Base-by-base conservation (phyloP, 208 protist species). In the Herpetomonas tarakana region DNA sequence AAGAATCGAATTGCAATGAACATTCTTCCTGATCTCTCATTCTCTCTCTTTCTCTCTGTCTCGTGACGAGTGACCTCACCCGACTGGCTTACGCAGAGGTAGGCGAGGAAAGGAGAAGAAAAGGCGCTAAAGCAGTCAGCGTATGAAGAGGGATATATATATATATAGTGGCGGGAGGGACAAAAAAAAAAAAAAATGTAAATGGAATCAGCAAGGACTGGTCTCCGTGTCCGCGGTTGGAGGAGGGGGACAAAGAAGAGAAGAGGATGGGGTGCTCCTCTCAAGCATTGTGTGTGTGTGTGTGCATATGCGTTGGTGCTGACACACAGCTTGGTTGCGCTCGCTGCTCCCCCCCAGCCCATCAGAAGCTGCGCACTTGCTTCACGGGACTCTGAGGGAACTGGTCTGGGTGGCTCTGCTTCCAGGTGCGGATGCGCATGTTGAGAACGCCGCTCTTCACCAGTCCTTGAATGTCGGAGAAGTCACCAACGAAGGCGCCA, bases 401-500 rank as follows among this genome's bases (percentile, higher is more conserved):
- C 11, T 22, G 6, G 3, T 49, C 16, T 7, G 44, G 44, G 4
- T 4, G 4, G 11, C 3, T 22, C 19, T 11, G 16, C 44, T 49
- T 49, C 44, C 44, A 49, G 16, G 6, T 11, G 16, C 16, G 19
- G 19, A 49, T 49, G 44, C 44, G 44, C 44, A 49, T 62, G 21
- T 1, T 39, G 22, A 79, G 73, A 7, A 60, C 55, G 26, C 73
- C 73, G 41, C 25, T 62, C 47, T 56, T 49, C 50, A 71, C 51
- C 2, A 74, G 26, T 2, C 24, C 58, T 46, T 79, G 27, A 21
- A 75, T 24, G 39, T 73, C 66, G 44, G 29, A 26, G 47, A 52
- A 72, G 7, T 66, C 73, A 41, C 73, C 73, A 46, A 76, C 50
- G 39, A 76, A 75, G 53, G 68, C 51, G 2, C 73, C 68, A 25